Evolutionary conservation across 495 filamentous ascomycete genomes (phyloP).

Genomic region (Amniculicola lignicola): DNA sequence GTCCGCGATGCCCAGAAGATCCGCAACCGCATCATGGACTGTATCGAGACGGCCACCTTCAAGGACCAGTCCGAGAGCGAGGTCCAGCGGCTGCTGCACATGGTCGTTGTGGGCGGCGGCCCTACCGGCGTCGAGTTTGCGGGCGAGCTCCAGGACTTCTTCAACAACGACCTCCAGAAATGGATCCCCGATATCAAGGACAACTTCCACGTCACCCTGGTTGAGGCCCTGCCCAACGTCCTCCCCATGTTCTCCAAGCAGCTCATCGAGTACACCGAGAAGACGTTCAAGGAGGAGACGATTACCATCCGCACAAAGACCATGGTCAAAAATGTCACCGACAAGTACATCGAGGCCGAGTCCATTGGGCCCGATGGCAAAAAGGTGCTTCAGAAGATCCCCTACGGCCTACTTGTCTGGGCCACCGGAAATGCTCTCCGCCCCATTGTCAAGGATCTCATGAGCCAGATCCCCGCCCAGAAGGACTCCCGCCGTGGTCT

Average conservation of each 20-base stretch:
- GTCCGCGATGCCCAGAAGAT: conserved; percentile 93
- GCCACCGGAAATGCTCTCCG: conserved; percentile 95
- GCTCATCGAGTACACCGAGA: conserved; percentile 98
- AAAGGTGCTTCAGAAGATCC: conserved; percentile 75
- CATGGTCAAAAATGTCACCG: conserved; percentile 95
- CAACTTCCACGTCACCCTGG: conserved; percentile 93
- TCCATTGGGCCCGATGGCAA: conserved; percentile 78
- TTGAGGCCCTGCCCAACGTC: conserved; percentile 97
- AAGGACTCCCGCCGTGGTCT: conserved; percentile 92
- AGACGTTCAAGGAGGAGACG: conserved; percentile 96
- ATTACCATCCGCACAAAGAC: conserved; percentile 98
- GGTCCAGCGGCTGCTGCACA: conserved; percentile 90
- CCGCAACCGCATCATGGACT: conserved; percentile 99
- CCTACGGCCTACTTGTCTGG: conserved; percentile 97
- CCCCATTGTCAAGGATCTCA: conserved; percentile 81
- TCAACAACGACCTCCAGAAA: conserved; percentile 94
- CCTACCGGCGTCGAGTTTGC: conserved; percentile 98
- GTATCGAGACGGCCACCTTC: conserved; percentile 96
- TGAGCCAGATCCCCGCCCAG: conserved; percentile 87
- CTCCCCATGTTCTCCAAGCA: conserved; percentile 99
- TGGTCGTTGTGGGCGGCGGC: conserved; percentile 98
- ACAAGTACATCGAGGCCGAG: conserved; percentile 92
- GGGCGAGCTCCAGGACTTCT: conserved; percentile 97
- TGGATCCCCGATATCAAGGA: conserved; percentile 93
- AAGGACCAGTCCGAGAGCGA: conserved; percentile 93